phyloP scores from a whole-genome alignment of 345 rosid species.

The Eucalyptus victrix region DNA sequence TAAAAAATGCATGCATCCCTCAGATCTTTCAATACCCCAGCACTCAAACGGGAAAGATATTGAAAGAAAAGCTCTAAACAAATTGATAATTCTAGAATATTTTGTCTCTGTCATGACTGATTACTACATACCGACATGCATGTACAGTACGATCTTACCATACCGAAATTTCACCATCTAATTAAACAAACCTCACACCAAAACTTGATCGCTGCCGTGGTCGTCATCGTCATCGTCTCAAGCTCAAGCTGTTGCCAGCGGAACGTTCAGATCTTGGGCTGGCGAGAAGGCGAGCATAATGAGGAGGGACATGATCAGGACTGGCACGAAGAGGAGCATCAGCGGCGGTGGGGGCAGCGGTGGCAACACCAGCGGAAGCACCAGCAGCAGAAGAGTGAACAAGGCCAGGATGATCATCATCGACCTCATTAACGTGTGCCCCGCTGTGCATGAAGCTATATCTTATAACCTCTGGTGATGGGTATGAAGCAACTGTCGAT shows the following conservation, averaged over 20 bases:
- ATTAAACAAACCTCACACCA: not conserved
- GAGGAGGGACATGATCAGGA: slow-evolving; percentile 14
- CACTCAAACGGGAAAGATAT: not conserved
- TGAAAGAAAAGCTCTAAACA: not conserved
- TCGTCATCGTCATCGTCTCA: not conserved
- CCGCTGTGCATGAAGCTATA: not conserved
- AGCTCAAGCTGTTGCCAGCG: not conserved
- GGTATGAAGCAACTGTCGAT: not conserved
- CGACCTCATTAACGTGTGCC: not conserved
- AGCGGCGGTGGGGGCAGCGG: slow-evolving; percentile 23
- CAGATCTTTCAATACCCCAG: not conserved
- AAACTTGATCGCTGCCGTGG: not conserved
- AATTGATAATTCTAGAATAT: not conserved
- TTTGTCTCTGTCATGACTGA: not conserved
- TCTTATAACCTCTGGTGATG: not conserved
- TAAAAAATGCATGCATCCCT: not conserved
- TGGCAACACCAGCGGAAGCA: slow-evolving; percentile 16
- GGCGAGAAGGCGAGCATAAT: slow-evolving; percentile 5
- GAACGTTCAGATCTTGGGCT: not conserved
- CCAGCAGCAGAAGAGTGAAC: slow-evolving; percentile 1
- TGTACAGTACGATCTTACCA: not conserved
- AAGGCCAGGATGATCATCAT: slow-evolving; percentile 1
- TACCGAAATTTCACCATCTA: not conserved
- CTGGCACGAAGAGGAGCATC: slow-evolving; percentile 11
- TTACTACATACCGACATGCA: not conserved